Percentiles rank a stretch among this genome's conserved stretches.
phyloP scores from a whole-genome alignment of 139 green algal genomes.

The Closterium sp. region DNA sequence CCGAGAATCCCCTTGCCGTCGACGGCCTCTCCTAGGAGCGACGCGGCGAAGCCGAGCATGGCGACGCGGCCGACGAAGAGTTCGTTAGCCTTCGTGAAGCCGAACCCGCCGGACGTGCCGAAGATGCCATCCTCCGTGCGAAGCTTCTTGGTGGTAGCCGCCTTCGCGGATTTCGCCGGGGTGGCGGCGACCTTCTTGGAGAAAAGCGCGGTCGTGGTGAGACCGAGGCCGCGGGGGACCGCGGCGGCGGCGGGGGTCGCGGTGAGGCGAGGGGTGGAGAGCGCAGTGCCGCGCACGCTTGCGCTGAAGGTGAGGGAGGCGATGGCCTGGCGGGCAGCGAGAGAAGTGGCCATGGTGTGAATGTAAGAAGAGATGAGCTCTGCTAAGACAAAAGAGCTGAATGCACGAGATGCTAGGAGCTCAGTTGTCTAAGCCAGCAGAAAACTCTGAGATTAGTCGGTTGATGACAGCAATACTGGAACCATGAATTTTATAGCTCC shows the following conservation, averaged over 20 bases:
- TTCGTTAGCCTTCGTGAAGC: slow-evolving; percentile 74
- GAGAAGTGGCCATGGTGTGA: background rate
- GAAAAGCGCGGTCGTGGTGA: background rate
- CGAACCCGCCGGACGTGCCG: slow-evolving; percentile 53
- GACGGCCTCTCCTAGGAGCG: slow-evolving; percentile 70
- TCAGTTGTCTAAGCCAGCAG: background rate
- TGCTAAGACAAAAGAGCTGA: background rate
- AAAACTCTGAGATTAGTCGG: background rate
- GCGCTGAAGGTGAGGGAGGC: background rate
- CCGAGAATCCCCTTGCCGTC: slow-evolving; percentile 74
- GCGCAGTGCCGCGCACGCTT: background rate
- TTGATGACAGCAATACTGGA: too few relatives aligned
- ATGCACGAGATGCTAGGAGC: background rate
- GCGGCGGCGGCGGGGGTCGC: too few relatives aligned
- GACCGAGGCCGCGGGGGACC: background rate
- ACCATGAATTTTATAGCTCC: too few relatives aligned
- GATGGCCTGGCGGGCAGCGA: background rate
- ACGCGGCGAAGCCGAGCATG: slow-evolving; percentile 76
- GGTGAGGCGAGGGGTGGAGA: background rate
- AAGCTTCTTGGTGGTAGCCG: background rate
- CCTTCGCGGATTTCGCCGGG: background rate
- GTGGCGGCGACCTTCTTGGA: background rate
- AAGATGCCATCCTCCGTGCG: slow-evolving; percentile 16
- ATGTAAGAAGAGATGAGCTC: background rate
- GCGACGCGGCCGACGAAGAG: slow-evolving; percentile 77